These are phyloP conservation scores for Suhomyces xylopsoci DNA, from an alignment of 805 yeast genomes.

Conservation along the genomic window DNA sequence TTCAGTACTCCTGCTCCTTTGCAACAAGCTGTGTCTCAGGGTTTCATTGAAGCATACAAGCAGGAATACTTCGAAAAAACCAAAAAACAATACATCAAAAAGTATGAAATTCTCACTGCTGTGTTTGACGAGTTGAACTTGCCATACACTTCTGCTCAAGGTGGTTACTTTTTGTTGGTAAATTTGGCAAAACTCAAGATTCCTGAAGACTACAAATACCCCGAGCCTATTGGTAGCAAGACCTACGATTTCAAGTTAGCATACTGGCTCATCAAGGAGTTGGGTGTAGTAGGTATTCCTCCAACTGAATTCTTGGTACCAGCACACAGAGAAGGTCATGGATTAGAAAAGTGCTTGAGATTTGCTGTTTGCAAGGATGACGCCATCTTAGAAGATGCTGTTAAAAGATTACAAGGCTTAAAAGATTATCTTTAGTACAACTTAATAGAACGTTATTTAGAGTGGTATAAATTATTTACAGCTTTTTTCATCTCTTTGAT, in stretches of 20 bases:
- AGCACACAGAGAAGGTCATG: constrained; percentile 55
- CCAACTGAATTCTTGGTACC: constrained; percentile 90
- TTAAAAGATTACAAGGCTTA: constrained; percentile 64
- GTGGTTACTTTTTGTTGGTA: constrained; percentile 89
- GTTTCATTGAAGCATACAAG: constrained; percentile 59
- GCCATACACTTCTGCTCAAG: constrained; percentile 89
- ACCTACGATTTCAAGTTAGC: constrained; percentile 88
- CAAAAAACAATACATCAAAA: constrained; percentile 62
- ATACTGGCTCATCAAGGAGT: constrained; percentile 86
- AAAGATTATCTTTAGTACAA: constrained; percentile 50
- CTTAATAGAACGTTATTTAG: background rate
- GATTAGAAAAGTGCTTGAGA: constrained; percentile 81
- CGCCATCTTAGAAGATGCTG: constrained; percentile 75
- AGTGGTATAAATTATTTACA: background rate
- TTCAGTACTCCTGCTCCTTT: constrained; percentile 88
- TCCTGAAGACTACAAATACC: constrained; percentile 70
- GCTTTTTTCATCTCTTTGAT: background rate
- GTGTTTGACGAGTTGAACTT: constrained; percentile 84
- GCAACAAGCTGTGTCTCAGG: constrained; percentile 87
- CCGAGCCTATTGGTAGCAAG: constrained; percentile 60
- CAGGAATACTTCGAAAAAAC: constrained; percentile 69
- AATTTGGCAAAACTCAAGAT: constrained; percentile 79
- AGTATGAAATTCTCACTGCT: constrained; percentile 68
- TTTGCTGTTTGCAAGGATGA: constrained; percentile 97
- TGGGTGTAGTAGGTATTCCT: constrained; percentile 95